Conservation (phyloP, 352 stramenopile genomes). For the Blastocystis sp. region DNA sequence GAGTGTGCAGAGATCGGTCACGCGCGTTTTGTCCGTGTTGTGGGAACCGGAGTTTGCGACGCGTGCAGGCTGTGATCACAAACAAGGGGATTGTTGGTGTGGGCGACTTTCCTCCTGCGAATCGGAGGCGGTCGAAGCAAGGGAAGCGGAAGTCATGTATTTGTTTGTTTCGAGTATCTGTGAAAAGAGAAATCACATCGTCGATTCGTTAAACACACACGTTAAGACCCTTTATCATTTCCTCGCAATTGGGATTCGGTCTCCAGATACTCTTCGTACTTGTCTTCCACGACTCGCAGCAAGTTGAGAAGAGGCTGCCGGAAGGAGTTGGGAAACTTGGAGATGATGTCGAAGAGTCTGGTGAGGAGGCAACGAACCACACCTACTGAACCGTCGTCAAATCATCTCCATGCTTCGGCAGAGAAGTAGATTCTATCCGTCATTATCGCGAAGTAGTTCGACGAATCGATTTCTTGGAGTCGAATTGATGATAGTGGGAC, state of each 20-base stretch:
- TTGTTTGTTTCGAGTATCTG: background rate
- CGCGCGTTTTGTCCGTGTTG: conserved; percentile 16
- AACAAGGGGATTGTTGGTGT: conserved; percentile 4
- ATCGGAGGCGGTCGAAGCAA: background rate
- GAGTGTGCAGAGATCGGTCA: conserved; percentile 4
- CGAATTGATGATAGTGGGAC: background rate
- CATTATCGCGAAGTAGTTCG: too few relatives aligned
- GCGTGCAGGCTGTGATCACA: conserved; percentile 36
- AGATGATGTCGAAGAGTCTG: background rate
- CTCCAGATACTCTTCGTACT: background rate
- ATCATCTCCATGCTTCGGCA: too few relatives aligned
- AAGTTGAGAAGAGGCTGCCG: conserved; percentile 16
- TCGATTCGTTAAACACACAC: background rate
- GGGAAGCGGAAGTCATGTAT: background rate
- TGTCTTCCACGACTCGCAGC: conserved; percentile 11
- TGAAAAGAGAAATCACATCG: background rate
- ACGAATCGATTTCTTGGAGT: too few relatives aligned
- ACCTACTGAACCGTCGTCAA: background rate
- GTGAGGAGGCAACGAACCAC: background rate
- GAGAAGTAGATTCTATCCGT: too few relatives aligned
- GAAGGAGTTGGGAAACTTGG: background rate
- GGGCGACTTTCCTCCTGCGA: conserved; percentile 1
- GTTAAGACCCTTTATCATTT: background rate
- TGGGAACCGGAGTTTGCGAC: conserved; percentile 35
- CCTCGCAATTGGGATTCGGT: background rate